Evolutionary conservation across 1,284 basidiomycete genomes (phyloP).

Genomic region (Ustilago loliicola): DNA sequence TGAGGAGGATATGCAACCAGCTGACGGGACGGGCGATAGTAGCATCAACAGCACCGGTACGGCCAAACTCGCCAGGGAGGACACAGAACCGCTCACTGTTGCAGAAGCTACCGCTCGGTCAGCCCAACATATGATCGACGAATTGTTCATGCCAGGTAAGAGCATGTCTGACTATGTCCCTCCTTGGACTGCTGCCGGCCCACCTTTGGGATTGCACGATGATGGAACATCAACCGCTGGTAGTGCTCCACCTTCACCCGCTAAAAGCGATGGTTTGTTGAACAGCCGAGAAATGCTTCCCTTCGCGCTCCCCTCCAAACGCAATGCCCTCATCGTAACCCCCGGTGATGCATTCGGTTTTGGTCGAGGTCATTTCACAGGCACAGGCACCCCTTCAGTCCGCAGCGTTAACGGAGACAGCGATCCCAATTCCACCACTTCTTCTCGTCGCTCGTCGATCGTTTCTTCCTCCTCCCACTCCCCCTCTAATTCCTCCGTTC

Average conservation of each 20-base stretch:
- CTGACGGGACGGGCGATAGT: conserved; percentile 20
- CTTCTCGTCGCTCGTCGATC: conserved; percentile 33
- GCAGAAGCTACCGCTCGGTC: conserved; percentile 41
- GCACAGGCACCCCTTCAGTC: conserved; percentile 58
- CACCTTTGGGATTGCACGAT: conserved; percentile 42
- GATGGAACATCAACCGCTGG: conserved; percentile 11
- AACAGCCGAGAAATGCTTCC: conserved; percentile 94
- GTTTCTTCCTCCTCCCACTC: conserved; percentile 15
- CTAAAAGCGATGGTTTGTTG: conserved; percentile 70
- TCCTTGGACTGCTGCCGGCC: conserved; percentile 53
- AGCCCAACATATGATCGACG: conserved; percentile 58
- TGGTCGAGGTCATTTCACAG: conserved; percentile 62
- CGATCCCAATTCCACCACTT: conserved; percentile 16
- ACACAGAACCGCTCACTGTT: conserved; percentile 35
- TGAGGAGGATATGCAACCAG: conserved; percentile 7
- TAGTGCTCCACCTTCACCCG: conserved; percentile 32
- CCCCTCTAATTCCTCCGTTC: neutral
- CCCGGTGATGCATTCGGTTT: conserved; percentile 72
- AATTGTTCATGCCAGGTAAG: conserved; percentile 56
- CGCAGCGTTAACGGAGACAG: conserved; percentile 47
- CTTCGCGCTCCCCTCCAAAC: conserved; percentile 83
- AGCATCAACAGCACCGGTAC: conserved; percentile 49
- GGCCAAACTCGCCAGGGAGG: conserved; percentile 16
- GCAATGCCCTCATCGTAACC: conserved; percentile 79
- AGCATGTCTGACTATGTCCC: conserved; percentile 62